These are phyloP conservation scores for Botryotinia globosa DNA, from an alignment of 2,329 filamentous ascomycete species.

Conservation along the genomic window DNA sequence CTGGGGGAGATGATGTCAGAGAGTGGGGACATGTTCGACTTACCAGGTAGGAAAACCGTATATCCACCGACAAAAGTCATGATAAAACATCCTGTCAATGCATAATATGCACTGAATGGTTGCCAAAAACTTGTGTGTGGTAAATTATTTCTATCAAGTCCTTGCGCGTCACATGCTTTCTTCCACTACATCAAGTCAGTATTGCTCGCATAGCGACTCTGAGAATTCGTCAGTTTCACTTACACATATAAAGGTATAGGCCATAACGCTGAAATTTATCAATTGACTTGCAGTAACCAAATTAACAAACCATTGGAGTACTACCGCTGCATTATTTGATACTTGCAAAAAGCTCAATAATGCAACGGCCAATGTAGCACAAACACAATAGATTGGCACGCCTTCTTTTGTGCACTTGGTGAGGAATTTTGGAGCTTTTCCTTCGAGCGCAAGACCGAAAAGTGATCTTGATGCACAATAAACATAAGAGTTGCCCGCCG, in stretches of 20 bases:
- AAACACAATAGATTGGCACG: constrained; percentile 58
- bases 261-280: constrained; percentile 53
- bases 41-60: constrained; percentile 54
- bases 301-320: constrained; percentile 61
- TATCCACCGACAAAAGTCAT: constrained; percentile 63
- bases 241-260: constrained; percentile 50
- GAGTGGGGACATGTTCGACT: not conserved
- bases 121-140: constrained; percentile 54
- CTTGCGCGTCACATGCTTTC: constrained; percentile 47
- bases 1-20: too few species aligned
- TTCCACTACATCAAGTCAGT: constrained; percentile 44
- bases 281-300: constrained; percentile 53
- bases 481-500: constrained; percentile 48
- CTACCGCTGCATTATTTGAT: constrained; percentile 52
- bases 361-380: constrained; percentile 53
- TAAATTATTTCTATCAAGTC: constrained; percentile 43
- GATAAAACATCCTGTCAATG: constrained; percentile 50
- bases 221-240: not conserved
- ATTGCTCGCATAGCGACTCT: not conserved
- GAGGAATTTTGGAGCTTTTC: constrained; percentile 51
- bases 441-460: constrained; percentile 51
- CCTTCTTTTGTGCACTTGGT: constrained; percentile 50
- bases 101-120: constrained; percentile 55
- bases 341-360: constrained; percentile 62
- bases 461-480: constrained; percentile 47